Conservation (phyloP, 2,329 filamentous ascomycete genomes). For the Cladosporium sphaerospermum region DNA sequence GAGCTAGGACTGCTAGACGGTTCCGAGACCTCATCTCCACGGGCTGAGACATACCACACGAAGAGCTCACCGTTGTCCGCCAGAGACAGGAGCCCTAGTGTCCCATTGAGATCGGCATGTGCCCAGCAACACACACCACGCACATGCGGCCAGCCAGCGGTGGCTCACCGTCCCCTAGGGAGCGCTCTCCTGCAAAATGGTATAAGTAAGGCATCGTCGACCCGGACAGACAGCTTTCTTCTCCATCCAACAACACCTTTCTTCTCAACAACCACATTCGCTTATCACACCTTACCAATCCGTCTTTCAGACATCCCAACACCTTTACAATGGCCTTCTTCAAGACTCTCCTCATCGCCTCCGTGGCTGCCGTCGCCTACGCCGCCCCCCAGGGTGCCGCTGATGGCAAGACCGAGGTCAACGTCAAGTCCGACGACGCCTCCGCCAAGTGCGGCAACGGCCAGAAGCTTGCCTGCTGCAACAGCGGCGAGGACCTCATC, state of each 20-base stretch:
- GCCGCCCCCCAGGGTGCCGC: slow-evolving; percentile 6
- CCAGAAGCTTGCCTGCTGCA: slow-evolving; percentile 11
- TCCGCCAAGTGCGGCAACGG: slow-evolving; percentile 6
- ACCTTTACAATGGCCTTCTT: slow-evolving; percentile 12
- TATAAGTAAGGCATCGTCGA: slow-evolving; percentile 10
- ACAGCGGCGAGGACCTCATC: slow-evolving; percentile 10
- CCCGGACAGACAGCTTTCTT: slow-evolving; percentile 7
- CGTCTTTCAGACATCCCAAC: slow-evolving; percentile 12
- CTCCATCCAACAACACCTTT: slow-evolving; percentile 10
- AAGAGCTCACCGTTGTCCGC: background rate
- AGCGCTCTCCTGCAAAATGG: background rate
- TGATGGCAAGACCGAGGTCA: slow-evolving; percentile 5
- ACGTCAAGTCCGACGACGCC: background rate
- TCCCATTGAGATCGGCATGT: slow-evolving; percentile 9
- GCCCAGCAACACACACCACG: slow-evolving; percentile 1
- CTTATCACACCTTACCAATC: slow-evolving; percentile 7
- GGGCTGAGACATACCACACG: slow-evolving; percentile 4
- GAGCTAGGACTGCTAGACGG: background rate
- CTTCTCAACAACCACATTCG: slow-evolving; percentile 11
- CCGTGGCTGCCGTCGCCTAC: slow-evolving; percentile 10
- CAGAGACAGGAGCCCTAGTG: slow-evolving; percentile 8
- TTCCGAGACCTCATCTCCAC: slow-evolving; percentile 11
- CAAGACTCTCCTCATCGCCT: slow-evolving; percentile 12
- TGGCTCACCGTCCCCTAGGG: slow-evolving; percentile 4
- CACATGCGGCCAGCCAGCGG: background rate